Percentiles rank a stretch among this genome's conserved stretches.
These are phyloP conservation scores for Populus alba DNA, from an alignment of 345 rosid genomes.

Conservation along the genomic window DNA sequence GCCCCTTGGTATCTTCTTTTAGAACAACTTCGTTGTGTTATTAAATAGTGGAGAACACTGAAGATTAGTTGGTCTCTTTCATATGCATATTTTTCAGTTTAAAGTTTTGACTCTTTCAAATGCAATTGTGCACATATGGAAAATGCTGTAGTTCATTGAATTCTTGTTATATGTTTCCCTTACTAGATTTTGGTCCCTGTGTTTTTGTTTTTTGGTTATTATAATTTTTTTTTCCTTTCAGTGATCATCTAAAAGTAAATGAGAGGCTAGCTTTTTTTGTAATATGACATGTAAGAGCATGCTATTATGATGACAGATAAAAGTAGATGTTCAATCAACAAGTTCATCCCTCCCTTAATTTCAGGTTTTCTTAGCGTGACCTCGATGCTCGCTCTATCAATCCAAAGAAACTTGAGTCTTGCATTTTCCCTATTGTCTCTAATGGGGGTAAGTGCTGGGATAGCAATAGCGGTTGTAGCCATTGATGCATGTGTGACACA, in stretches of 20 bases:
- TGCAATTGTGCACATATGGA: too few relatives aligned
- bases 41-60: too few relatives aligned
- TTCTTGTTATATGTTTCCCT: too few relatives aligned
- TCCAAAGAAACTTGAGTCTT: conserved; percentile 46
- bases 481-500: conserved; percentile 75
- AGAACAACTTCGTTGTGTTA: too few relatives aligned
- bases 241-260: neutral
- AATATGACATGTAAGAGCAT: neutral
- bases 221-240: neutral
- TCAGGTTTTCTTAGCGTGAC: conserved; percentile 49
- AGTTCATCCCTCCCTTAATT: conserved; percentile 1
- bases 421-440: conserved; percentile 47
- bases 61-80: too few relatives aligned
- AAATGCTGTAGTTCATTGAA: too few relatives aligned
- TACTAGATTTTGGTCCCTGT: too few relatives aligned
- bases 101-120: too few relatives aligned
- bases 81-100: too few relatives aligned
- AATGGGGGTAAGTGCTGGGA: conserved; percentile 54
- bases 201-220: neutral
- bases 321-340: neutral
- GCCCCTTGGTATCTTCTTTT: too few relatives aligned
- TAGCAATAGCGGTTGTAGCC: conserved; percentile 69
- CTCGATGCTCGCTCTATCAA: conserved; percentile 55
- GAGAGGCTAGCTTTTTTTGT: neutral
- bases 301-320: neutral